Conservation (phyloP, 345 rosid genomes). For the Syzygium oleosum region DNA sequence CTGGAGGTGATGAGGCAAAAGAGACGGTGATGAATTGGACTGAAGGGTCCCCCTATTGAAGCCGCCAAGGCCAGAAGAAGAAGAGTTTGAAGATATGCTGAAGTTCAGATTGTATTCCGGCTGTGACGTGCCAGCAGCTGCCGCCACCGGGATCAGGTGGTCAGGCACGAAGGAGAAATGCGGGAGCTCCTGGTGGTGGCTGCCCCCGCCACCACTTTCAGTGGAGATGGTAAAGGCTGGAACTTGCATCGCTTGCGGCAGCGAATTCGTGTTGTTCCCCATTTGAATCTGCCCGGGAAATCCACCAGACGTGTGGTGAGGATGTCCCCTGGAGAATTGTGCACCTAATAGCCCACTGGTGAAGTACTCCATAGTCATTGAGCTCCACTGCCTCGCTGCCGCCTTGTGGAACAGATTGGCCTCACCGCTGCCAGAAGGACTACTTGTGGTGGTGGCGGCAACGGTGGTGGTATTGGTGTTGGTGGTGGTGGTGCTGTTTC, state of each 20-base stretch:
- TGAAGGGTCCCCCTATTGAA: conserved; percentile 99
- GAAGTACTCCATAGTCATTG: conserved; percentile 61
- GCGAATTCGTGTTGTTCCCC: background rate
- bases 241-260: conserved; percentile 4
- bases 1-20: conserved; percentile 58
- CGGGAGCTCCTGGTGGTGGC: conserved; percentile 46
- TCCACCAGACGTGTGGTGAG: conserved; percentile 9
- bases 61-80: conserved; percentile 32
- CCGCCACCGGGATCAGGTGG: conserved; percentile 48
- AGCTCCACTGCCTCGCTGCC: conserved; percentile 45
- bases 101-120: conserved; percentile 65
- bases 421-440: conserved; percentile 31
- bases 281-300: conserved; percentile 41
- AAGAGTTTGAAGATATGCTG: conserved; percentile 41
- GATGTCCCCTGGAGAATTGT: conserved; percentile 27
- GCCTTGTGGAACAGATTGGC: conserved; percentile 26
- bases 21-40: conserved; percentile 92
- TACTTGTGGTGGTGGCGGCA: background rate
- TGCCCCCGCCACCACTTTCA: conserved; percentile 17
- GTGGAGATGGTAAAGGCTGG: conserved; percentile 26
- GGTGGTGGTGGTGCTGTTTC: background rate
- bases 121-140: conserved; percentile 29
- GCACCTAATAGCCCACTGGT: conserved; percentile 37
- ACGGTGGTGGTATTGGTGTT: conserved; percentile 1
- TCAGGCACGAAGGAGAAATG: conserved; percentile 73